Conservation (phyloP, 768 basidiomycete genomes). For the Pisolithus marmoratus region DNA sequence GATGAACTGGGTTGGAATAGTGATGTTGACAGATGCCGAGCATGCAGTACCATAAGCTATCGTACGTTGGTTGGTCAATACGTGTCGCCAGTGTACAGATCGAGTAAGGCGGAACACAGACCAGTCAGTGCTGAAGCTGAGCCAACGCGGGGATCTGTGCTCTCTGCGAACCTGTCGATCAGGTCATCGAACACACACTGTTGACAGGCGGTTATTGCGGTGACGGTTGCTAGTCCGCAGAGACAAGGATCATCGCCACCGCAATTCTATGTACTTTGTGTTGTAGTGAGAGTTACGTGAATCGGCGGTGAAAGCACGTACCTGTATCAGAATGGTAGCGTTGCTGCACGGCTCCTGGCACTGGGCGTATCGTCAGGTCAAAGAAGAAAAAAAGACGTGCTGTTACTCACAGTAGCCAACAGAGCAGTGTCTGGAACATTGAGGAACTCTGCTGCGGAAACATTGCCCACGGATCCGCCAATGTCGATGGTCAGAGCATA, state of each 20-base stretch:
- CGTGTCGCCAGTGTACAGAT: neutral
- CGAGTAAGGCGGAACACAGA: conserved; percentile 21
- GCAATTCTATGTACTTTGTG: conserved; percentile 31
- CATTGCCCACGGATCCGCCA: conserved; percentile 27
- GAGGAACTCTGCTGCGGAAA: conserved; percentile 43
- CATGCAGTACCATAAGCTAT: conserved; percentile 56
- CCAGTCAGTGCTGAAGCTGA: conserved; percentile 55
- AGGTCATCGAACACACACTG: conserved; percentile 61
- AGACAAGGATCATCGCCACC: conserved; percentile 44
- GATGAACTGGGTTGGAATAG: conserved; percentile 33
- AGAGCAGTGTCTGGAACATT: conserved; percentile 30
- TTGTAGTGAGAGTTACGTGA: conserved; percentile 25
- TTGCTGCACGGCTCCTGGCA: conserved; percentile 23
- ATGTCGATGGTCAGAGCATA: conserved; percentile 48
- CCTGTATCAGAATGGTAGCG: conserved; percentile 21
- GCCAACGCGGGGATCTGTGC: conserved; percentile 51
- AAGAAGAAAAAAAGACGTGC: neutral
- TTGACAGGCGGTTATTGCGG: conserved; percentile 47
- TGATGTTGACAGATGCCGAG: conserved; percentile 27
- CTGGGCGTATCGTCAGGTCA: conserved; percentile 18
- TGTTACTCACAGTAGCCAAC: conserved; percentile 21
- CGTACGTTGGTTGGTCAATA: conserved; percentile 4
- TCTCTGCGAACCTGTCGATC: conserved; percentile 42
- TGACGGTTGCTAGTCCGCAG: conserved; percentile 41
- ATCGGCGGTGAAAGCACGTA: conserved; percentile 8